phyloP scores from a whole-genome alignment of 2,329 filamentous ascomycete genomes.

The Falciphora oryzae region DNA sequence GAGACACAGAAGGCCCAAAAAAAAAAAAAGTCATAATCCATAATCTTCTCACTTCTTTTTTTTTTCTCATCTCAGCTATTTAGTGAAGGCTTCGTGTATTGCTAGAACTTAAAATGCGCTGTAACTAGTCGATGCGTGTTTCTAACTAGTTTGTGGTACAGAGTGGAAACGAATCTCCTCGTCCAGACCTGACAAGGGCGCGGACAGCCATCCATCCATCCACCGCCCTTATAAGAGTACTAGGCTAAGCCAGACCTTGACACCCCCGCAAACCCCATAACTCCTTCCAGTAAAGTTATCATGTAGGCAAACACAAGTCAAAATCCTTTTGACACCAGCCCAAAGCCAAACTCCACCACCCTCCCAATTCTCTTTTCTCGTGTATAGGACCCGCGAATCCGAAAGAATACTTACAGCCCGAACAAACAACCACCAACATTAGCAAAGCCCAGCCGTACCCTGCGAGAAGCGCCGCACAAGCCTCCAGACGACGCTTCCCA shows the following conservation, averaged over 20 bases:
- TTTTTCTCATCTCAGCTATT: background rate
- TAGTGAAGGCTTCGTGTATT: background rate
- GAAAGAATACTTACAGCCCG: conserved; percentile 1
- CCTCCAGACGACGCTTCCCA: background rate
- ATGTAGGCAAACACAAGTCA: background rate
- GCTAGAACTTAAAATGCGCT: background rate
- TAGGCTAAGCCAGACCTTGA: background rate
- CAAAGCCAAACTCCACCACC: background rate
- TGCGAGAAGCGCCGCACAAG: background rate
- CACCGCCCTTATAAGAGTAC: background rate
- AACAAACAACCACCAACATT: background rate
- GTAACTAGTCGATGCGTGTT: background rate
- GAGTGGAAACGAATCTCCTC: background rate
- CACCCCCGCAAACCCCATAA: background rate
- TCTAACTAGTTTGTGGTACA: background rate
- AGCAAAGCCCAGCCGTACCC: background rate
- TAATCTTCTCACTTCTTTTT: no score
- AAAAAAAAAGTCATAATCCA: no score
- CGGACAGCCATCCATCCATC: background rate
- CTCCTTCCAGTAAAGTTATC: background rate
- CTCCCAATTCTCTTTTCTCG: background rate
- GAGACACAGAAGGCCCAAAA: background rate
- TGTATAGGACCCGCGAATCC: background rate
- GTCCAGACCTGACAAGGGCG: background rate
- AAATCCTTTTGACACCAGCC: background rate